Conservation (phyloP, 768 basidiomycete genomes). For the Amanita thiersii region DNA sequence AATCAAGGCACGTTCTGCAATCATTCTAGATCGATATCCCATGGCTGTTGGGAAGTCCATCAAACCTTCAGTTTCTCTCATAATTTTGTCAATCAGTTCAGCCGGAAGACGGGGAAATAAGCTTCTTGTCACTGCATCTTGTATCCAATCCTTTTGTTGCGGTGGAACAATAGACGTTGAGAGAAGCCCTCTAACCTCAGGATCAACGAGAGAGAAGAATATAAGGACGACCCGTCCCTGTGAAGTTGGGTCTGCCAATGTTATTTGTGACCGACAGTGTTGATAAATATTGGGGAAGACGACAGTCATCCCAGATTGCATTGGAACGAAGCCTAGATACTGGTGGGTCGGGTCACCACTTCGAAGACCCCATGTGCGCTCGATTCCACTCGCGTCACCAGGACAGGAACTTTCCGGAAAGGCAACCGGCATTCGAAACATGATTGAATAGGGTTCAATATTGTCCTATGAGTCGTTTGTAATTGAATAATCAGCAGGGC, state of each 20-base stretch:
- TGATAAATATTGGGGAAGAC: constrained; percentile 56
- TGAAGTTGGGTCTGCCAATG: constrained; percentile 29
- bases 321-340: constrained; percentile 30
- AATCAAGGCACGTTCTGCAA: constrained; percentile 26
- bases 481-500: not conserved
- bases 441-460: constrained; percentile 23
- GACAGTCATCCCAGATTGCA: constrained; percentile 28
- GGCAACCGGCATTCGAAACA: constrained; percentile 46
- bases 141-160: constrained; percentile 42
- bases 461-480: constrained; percentile 29
- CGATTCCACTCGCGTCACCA: constrained; percentile 37
- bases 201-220: constrained; percentile 41
- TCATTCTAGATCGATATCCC: constrained; percentile 21
- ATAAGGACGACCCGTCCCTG: constrained; percentile 36
- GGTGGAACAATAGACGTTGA: constrained; percentile 39
- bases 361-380: constrained; percentile 42
- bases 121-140: constrained; percentile 25
- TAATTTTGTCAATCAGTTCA: constrained; percentile 36
- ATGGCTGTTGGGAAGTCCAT: constrained; percentile 30
- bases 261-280: constrained; percentile 29
- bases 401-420: constrained; percentile 33
- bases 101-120: constrained; percentile 28
- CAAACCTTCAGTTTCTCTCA: constrained; percentile 28
- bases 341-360: constrained; percentile 42
- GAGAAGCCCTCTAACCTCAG: constrained; percentile 28